phyloP scores from a whole-genome alignment of 2,329 filamentous ascomycete species.

The Hymenoscyphus linearis region DNA sequence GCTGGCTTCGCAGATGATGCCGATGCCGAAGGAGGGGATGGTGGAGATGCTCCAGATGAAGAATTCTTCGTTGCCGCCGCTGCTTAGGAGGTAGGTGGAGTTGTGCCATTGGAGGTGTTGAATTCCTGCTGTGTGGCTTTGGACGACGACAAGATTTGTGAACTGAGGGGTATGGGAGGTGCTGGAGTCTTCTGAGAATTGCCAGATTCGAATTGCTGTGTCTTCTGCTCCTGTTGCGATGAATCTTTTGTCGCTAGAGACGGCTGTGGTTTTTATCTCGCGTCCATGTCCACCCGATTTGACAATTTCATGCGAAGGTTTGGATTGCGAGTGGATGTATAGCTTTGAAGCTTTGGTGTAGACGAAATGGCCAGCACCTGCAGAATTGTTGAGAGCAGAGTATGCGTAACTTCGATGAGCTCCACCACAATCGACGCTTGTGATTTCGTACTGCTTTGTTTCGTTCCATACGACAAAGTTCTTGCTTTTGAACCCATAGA shows the following conservation, averaged over 20 bases:
- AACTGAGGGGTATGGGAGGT: slow-evolving; percentile 10
- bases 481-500: slow-evolving; percentile 78
- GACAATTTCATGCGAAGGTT: slow-evolving; percentile 43
- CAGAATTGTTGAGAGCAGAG: slow-evolving; percentile 16
- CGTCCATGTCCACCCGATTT: slow-evolving; percentile 75
- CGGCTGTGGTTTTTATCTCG: slow-evolving; percentile 67
- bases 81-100: slow-evolving; percentile 67
- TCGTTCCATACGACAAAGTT: slow-evolving; percentile 80
- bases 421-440: slow-evolving; percentile 75
- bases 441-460: slow-evolving; percentile 61
- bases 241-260: slow-evolving; percentile 37
- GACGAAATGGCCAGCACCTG: slow-evolving; percentile 50
- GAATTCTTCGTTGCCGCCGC: slow-evolving; percentile 83
- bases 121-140: slow-evolving; percentile 76
- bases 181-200: slow-evolving; percentile 31
- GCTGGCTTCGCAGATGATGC: slow-evolving; percentile 51
- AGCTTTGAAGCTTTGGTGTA: slow-evolving; percentile 66
- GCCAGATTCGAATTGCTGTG: slow-evolving; percentile 71
- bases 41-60: slow-evolving; percentile 67
- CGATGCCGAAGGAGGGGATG: slow-evolving; percentile 47
- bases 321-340: slow-evolving; percentile 38
- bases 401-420: slow-evolving; percentile 73
- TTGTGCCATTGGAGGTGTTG: slow-evolving; percentile 67
- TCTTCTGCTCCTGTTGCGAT: slow-evolving; percentile 68
- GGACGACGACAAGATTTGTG: slow-evolving; percentile 57